Evolutionary conservation across 1,284 basidiomycete species (phyloP).

Genomic region (Apiotrichum montevideense): DNA sequence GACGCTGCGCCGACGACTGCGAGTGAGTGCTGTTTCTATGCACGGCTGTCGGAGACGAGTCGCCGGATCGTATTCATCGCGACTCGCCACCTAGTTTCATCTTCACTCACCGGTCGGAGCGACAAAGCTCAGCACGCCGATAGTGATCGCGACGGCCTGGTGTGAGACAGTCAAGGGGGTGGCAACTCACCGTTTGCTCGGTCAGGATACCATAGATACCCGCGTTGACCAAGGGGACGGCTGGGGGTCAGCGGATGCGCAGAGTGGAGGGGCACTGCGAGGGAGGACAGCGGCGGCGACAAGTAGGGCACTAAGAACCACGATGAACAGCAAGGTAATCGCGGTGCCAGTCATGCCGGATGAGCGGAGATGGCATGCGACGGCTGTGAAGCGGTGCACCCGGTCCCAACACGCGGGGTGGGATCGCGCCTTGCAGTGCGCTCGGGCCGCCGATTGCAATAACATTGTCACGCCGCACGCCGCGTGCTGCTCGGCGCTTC

Average conservation of each 20-base stretch:
- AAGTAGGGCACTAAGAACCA: no score
- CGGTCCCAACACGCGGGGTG: no score
- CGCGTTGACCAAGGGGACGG: slow-evolving; percentile 75
- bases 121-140: slow-evolving; percentile 68
- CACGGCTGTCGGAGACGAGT: no score
- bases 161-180: neutral
- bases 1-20: slow-evolving; percentile 77
- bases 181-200: slow-evolving; percentile 59
- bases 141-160: slow-evolving; percentile 57
- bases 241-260: slow-evolving; percentile 35
- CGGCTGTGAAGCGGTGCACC: no score
- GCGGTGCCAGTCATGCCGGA: no score
- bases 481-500: no score
- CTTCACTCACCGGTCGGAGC: slow-evolving; percentile 53
- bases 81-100: no score
- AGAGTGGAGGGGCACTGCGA: neutral
- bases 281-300: neutral
- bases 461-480: no score
- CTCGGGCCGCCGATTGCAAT: neutral
- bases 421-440: neutral
- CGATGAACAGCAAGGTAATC: no score
- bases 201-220: slow-evolving; percentile 74
- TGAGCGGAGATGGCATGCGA: no score
- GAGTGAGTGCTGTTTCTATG: neutral
- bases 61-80: no score